A percentile compares a stretch with the other conserved stretches of the same genome.
Evolutionary conservation across 2,329 filamentous ascomycete genomes (phyloP).

Genomic region (Colletotrichum salicis): DNA sequence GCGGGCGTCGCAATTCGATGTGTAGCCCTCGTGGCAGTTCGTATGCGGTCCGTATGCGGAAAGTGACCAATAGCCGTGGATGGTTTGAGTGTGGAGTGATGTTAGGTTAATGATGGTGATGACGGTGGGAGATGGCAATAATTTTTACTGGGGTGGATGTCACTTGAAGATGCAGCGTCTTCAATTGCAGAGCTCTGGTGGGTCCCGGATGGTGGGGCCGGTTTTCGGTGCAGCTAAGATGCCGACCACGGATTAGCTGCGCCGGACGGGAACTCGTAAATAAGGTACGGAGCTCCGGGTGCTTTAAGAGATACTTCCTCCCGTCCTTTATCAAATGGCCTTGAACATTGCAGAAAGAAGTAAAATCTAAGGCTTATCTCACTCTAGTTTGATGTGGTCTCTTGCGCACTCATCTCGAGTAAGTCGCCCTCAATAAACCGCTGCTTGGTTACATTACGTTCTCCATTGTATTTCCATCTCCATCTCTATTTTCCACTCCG

Average conservation of each 20-base stretch:
- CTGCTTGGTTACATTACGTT: background rate
- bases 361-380: background rate
- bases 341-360: background rate
- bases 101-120: conserved; percentile 1
- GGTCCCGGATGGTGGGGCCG: conserved; percentile 26
- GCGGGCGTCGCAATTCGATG: background rate
- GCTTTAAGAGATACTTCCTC: background rate
- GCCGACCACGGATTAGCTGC: background rate
- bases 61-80: background rate
- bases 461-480: background rate
- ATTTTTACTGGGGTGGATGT: conserved; percentile 13
- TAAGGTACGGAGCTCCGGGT: background rate
- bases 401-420: background rate
- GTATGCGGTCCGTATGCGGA: background rate
- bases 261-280: background rate
- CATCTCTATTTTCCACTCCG: background rate
- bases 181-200: conserved; percentile 26
- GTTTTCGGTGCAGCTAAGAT: conserved; percentile 11
- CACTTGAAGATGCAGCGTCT: conserved; percentile 24
- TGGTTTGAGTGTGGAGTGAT: background rate
- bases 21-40: background rate
- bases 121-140: background rate
- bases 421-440: background rate
- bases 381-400: background rate
- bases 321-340: background rate